phyloP scores from a whole-genome alignment of 73 alveolate genomes.

The Blepharisma japonicum region DNA sequence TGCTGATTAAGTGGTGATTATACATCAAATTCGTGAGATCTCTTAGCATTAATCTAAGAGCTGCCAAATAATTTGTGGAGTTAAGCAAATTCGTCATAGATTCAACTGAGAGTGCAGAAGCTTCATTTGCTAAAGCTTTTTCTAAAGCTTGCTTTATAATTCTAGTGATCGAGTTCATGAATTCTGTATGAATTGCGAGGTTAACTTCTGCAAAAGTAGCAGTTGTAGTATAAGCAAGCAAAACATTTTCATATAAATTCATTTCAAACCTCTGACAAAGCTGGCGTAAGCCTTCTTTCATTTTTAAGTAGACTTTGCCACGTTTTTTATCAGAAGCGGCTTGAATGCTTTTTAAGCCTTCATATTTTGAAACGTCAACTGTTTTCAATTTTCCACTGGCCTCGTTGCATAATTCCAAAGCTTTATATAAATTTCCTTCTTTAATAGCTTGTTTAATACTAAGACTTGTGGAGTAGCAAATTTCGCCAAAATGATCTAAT shows the following conservation, averaged over 20 bases:
- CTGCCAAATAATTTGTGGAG: neutral
- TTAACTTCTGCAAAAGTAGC: conserved; percentile 10
- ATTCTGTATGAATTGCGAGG: conserved; percentile 10
- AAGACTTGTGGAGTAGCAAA: neutral
- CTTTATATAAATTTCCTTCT: conserved; percentile 7
- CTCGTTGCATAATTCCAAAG: conserved; percentile 12
- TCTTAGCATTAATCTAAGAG: neutral
- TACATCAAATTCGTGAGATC: conserved; percentile 12
- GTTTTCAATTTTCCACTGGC: neutral
- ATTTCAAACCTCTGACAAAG: conserved; percentile 16
- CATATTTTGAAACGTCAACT: neutral
- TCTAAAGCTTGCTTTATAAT: neutral
- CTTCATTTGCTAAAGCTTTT: neutral
- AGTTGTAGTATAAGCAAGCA: neutral
- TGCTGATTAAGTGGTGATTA: neutral
- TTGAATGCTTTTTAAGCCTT: neutral
- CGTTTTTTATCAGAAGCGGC: neutral
- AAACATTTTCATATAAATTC: conserved; percentile 5
- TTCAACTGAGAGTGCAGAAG: conserved; percentile 6
- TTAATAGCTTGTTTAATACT: conserved; percentile 15
- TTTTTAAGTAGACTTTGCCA: conserved; percentile 15
- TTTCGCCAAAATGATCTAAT: neutral
- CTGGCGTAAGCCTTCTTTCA: conserved; percentile 6
- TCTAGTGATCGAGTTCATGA: conserved; percentile 10
- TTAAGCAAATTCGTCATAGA: neutral